Evolutionary conservation across 108 stramenopile genomes (phyloP), one percentile per base, ranked within the genome.

Genomic region (Nannochloropsis oceanica): DNA sequence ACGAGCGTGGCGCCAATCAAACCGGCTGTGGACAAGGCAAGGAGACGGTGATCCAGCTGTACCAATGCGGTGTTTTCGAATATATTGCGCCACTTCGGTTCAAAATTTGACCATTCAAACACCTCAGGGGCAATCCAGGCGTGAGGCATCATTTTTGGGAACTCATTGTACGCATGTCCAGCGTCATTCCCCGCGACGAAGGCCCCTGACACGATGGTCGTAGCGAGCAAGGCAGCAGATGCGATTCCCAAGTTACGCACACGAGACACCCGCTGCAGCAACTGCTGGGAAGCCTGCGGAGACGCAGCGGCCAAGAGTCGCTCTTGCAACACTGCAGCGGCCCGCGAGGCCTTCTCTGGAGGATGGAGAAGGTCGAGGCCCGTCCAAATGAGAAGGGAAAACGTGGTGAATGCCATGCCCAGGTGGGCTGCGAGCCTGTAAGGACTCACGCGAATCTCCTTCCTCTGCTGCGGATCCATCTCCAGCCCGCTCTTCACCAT

Each of bases 401-500:
- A 97, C 12, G 97, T 98, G 0, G 94, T 94, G 82, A 99, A 93
- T 1, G 98, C 98, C 93, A 97, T 96, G 22, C 92, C 89, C 84
- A 99, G 90, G 90, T 99, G 99, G 8, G 98, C 86, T 18, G 99
- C 95, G 79, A 99, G 92, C 12, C 99, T 91, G 88, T 97, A 92
- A 3, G 99, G 99, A 84, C 91, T 92, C 14, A 99, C 99, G 27
- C 99, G 94, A 85, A 99, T 97, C 88, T 98, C 96, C 80, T 92
- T 88, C 79, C 89, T 85, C 84, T 97, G 95, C 18, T 88, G 88
- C 43, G 95, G 93, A 88, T 97, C 96, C 81, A 96, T 79, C 42
- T 96, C 95, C 34, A 99, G 89, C 20, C 99, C 99, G 25, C 93
- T 94, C 92, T 96, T 95, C 73, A 99, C 99, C 99, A 99, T 99